Evolutionary conservation across 306 rosid species (phyloP).

Genomic region (Inga oerstediana): DNA sequence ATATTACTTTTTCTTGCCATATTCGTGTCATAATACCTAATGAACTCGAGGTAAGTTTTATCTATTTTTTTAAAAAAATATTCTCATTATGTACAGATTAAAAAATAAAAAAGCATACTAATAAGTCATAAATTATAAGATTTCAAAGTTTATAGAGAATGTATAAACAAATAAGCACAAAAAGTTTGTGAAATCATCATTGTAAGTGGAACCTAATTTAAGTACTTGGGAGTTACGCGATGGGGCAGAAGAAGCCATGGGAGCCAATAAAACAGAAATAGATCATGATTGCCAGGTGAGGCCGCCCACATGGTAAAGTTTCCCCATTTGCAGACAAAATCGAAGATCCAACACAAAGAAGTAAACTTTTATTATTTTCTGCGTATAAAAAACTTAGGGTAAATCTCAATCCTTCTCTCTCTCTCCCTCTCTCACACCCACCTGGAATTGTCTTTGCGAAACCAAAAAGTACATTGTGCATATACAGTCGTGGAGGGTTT

Average conservation of each 20-base stretch:
- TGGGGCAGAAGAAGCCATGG: not conserved
- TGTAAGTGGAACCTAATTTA: not conserved
- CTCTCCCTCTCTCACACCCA: not conserved
- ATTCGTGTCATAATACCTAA: too few species aligned
- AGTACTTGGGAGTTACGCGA: not conserved
- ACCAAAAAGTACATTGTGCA: slow-evolving; percentile 19
- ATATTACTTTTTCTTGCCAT: too few species aligned
- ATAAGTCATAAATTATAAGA: too few species aligned
- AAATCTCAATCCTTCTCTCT: not conserved
- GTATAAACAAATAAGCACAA: not conserved
- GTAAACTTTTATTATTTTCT: slow-evolving; percentile 13
- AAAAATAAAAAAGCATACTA: too few species aligned
- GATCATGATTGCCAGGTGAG: slow-evolving; percentile 38
- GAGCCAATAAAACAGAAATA: slow-evolving; percentile 37
- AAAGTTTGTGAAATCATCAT: not conserved
- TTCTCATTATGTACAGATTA: too few species aligned
- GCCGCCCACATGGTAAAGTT: slow-evolving; percentile 33
- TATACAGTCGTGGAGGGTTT: slow-evolving; percentile 1
- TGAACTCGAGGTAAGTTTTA: too few species aligned
- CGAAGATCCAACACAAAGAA: slow-evolving; percentile 20
- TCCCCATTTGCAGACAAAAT: slow-evolving; percentile 8
- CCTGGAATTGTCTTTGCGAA: slow-evolving; percentile 23
- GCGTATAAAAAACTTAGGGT: slow-evolving; percentile 2
- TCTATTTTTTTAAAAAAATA: too few species aligned
- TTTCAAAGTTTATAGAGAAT: too few species aligned